Evolutionary conservation across 164 flowering plant genomes (phyloP), one percentile per base, ranked within the genome.

Genomic region (Umbellularia californica): DNA sequence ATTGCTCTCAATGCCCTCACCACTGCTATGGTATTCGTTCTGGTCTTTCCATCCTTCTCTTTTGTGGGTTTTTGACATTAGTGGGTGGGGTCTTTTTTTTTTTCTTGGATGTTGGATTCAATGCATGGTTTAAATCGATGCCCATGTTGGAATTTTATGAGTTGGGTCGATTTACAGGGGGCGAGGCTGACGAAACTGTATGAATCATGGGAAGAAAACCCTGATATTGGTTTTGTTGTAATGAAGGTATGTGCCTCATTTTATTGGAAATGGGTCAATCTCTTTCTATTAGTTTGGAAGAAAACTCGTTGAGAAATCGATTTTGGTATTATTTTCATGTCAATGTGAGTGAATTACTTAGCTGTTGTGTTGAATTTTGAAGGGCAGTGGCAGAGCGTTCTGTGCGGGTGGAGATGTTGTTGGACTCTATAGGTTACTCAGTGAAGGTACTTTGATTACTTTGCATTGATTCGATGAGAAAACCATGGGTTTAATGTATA

Each of bases 131-230:
- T 41, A 41, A 41, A 41, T 7, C 47, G n/a, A 55, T 55, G 20
- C 60, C 60, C 60, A 55, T 15, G 20, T 55, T 55, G 0, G 60
- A 1, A 20, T 55, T 55, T 55, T 20, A 55, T 55, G 60, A 55
- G 20, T 63, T 27, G n/a, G 30, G 9, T 25, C 64, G 47, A n/a
- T 69, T 70, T 63, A 17, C 81, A 94, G 99, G 90, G 75, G 7
- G 90, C 79, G 70, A 81, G 95, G 77, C 83, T 93, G 74, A 88
- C 83, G 77, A 93, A 87, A 70, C 80, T 94, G 58, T 92, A 92
- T 75, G 92, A 88, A 77, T 90, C 97, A 28, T 94, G 98, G 98
- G 97, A 94, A 79, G 97, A 92, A 22, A 94, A 92, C 77, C 75
- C 89, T 19, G 89, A 87, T 81, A 83, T 92, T 75, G 94, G 94